A percentile compares a stretch with the other conserved stretches of the same genome.
Evolutionary conservation across 495 filamentous ascomycete species (phyloP).

Genomic region (Aspergillus campestris): DNA sequence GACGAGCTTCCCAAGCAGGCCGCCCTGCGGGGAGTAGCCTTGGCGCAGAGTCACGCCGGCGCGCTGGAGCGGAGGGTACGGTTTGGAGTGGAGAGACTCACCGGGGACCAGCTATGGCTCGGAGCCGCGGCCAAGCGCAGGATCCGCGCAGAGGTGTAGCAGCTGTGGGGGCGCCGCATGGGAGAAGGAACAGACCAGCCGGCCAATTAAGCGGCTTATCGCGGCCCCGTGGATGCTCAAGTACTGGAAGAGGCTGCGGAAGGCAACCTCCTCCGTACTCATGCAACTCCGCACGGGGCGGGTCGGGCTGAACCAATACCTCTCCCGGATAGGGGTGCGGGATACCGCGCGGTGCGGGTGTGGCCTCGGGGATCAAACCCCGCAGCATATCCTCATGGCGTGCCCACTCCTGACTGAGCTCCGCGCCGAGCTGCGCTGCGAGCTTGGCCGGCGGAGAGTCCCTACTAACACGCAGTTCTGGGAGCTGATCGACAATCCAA

Average conservation of each 20-base stretch:
- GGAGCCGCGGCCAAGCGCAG: slow-evolving; percentile 1
- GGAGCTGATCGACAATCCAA: slow-evolving; percentile 8
- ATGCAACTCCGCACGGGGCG: slow-evolving; percentile 24
- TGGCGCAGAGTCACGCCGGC: too few species aligned
- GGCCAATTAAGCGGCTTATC: slow-evolving; percentile 2
- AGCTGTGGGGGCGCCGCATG: neutral
- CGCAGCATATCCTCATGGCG: slow-evolving; percentile 23
- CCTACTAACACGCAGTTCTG: slow-evolving; percentile 20
- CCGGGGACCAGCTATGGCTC: too few species aligned
- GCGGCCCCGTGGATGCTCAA: neutral
- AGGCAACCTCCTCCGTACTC: slow-evolving; percentile 20
- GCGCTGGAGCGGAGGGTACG: too few species aligned
- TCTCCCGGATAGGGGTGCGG: slow-evolving; percentile 19
- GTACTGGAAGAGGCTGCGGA: slow-evolving; percentile 1
- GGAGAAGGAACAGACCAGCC: neutral
- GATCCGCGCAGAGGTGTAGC: neutral
- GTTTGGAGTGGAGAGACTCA: too few species aligned
- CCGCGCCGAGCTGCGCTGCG: neutral
- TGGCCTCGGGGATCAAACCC: slow-evolving; percentile 14
- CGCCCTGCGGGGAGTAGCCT: too few species aligned
- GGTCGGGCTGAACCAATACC: slow-evolving; percentile 22
- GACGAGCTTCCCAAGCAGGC: too few species aligned
- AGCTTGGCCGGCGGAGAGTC: slow-evolving; percentile 19
- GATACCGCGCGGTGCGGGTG: slow-evolving; percentile 20
- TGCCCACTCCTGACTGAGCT: slow-evolving; percentile 3